Evolutionary conservation across 208 protist genomes (phyloP), one percentile per base, ranked within the genome.

Genomic region (Acanthamoeba lenticulata): DNA sequence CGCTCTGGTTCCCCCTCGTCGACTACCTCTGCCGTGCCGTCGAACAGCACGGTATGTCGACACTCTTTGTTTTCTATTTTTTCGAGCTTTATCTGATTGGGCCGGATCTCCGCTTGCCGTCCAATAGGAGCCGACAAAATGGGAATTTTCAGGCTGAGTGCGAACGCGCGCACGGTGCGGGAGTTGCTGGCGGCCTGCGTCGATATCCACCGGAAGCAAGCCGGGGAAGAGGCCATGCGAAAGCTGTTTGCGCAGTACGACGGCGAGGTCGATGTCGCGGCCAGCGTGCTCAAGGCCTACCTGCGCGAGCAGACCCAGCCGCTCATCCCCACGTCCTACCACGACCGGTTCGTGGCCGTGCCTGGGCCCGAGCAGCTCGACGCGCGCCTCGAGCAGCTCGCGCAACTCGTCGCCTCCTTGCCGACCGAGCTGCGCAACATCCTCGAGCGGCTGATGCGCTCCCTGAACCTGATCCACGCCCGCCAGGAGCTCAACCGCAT

Each of bases 221-320:
- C 74, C 9, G 74, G 27, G 15, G 74, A 83, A 40, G 74, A 83
- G 74, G 36, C 42, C 27, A 83, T 83, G 74, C 19, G 2, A 0
- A 5, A 17, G 17, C 74, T 83, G 4, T 83, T 83, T n/a, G 74
- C 74, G 19, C 74, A 34, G 24, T 83, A 83, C 74, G 74, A 47
- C 6, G 74, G 40, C 40, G 74, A 83, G 74, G 74, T 83, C 38
- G 74, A 83, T 13, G 74, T 83, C 15, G 74, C 74, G 6, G 74
- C 74, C 24, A 83, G 74, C 42, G 74, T 83, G 34, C 74, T 83
- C 74, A 83, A 83, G 42, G 74, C 74, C 42, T 83, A 83, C 29
- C 74, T 83, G 40, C 34, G 74, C 15, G 74, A 83, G 27, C 74
- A 83, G 74, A 83, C 13, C 42, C 40, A 83, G 74, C 74, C 74